Conservation (phyloP, 306 rosid genomes). For the Calophaca sinica region DNA sequence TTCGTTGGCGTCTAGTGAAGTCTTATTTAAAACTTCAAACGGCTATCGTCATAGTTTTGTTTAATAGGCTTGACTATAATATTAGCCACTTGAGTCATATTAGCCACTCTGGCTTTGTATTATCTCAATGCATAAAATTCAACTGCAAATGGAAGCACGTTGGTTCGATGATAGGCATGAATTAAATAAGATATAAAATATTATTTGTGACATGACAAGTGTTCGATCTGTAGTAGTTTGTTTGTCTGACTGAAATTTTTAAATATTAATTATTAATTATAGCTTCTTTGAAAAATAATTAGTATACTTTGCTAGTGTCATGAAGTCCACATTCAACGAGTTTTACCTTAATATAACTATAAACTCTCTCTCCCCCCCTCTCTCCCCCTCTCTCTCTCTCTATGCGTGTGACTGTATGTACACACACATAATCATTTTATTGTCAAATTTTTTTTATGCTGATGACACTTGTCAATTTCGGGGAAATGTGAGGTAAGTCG, state of each 20-base stretch:
- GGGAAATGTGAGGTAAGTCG: background rate
- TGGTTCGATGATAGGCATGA: conserved; percentile 12
- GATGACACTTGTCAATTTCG: background rate
- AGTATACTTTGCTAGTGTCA: background rate
- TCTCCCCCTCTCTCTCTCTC: background rate
- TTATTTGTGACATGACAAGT: conserved; percentile 21
- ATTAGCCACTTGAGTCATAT: conserved; percentile 1
- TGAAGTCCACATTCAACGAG: conserved; percentile 20
- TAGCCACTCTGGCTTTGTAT: conserved; percentile 32
- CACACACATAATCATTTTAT: background rate
- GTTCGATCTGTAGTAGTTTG: conserved; percentile 7
- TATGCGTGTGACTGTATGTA: background rate
- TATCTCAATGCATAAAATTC: conserved; percentile 24
- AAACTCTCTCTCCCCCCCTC: too few species aligned
- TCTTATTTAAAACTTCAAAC: conserved; percentile 28
- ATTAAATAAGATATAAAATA: background rate
- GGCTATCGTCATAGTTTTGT: conserved; percentile 1
- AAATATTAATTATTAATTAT: background rate
- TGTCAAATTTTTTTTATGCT: background rate
- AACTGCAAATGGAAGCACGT: conserved; percentile 27
- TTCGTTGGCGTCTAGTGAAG: background rate
- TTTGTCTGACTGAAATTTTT: background rate
- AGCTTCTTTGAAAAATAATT: conserved; percentile 3
- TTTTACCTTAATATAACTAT: background rate
- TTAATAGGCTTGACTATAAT: background rate